Base-by-base conservation (phyloP, 2,329 filamentous ascomycete genomes). In the Penicillium sp. region DNA sequence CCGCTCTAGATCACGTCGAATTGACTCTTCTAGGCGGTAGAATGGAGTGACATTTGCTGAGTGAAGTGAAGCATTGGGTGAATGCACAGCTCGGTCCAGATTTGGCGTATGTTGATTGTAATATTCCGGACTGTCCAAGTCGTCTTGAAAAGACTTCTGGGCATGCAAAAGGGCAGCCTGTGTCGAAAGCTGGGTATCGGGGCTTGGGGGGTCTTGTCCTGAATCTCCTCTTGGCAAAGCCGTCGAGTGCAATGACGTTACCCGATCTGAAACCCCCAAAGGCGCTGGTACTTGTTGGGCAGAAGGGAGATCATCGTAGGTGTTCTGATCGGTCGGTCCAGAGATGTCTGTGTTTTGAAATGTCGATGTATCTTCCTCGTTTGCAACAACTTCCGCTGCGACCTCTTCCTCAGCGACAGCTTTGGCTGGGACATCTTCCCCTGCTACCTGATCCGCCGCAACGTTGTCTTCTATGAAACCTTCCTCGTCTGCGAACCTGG, bases 201-300 rank as follows among this genome's bases (percentile, higher is more conserved):
- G 63, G 45, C 65, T 69, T 23, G 57, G 64, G 31, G 59, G 58
- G 15, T 60, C 60, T 31, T 61, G 34, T 11, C 63, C 65, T 4
- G 64, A 53, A 43, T 63, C 56, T 31, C 50, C 62, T 49, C 70
- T 71, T 9, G 66, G 68, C 34, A 72, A 58, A 19, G 69, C 67
- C 5, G 75, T 77, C 8, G 76, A 76, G 53, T 75, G 68, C 40
- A 76, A 67, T 5, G 76, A 78, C 39, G 68, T 70, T 19, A 71
- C 46, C 38, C 70, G 68, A 56, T 71, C 70, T n/a, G 68, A 66
- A 4, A 68, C 54, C 5, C 61, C 69, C 23, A 64, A 65, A 48
- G 66, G 66, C 25, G 55, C 65, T 11, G 69, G 67, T 21, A 73
- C 62, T 40, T 67, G 55, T 57, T 78, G 76, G 10, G 75, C 76